Conservation (phyloP, 2,329 filamentous ascomycete genomes). For the Aaosphaeria pasadenensis region DNA sequence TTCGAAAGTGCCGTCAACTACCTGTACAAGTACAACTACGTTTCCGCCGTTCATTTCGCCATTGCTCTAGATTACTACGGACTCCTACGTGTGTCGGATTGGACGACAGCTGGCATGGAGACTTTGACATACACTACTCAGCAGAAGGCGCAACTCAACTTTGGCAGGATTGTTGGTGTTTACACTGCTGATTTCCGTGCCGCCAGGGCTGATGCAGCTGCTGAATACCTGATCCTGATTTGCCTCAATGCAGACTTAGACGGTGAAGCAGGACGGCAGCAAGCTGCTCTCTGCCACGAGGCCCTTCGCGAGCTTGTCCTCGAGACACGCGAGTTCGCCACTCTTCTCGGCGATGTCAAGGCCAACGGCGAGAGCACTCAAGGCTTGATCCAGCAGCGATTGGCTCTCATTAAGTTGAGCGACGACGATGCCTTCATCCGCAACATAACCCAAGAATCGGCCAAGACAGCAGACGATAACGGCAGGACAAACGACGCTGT, state of each 20-base stretch:
- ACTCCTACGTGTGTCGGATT: slow-evolving; percentile 77
- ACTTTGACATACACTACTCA: slow-evolving; percentile 64
- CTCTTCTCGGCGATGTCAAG: slow-evolving; percentile 86
- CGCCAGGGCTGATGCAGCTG: slow-evolving; percentile 81
- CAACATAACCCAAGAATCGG: slow-evolving; percentile 89
- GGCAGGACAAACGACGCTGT: slow-evolving; percentile 92
- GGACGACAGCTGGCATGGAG: slow-evolving; percentile 60
- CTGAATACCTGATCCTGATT: slow-evolving; percentile 89
- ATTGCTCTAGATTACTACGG: slow-evolving; percentile 71
- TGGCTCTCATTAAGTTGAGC: slow-evolving; percentile 73
- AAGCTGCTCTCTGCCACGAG: slow-evolving; percentile 83
- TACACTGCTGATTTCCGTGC: slow-evolving; percentile 96
- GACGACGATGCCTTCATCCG: slow-evolving; percentile 82
- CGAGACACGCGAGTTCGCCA: slow-evolving; percentile 95
- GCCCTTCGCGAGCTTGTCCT: slow-evolving; percentile 89
- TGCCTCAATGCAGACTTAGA: slow-evolving; percentile 85
- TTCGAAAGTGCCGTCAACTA: slow-evolving; percentile 93
- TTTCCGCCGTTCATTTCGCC: slow-evolving; percentile 92
- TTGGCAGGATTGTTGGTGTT: slow-evolving; percentile 87
- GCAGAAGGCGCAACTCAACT: slow-evolving; percentile 80
- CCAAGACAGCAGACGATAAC: slow-evolving; percentile 89
- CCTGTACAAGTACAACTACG: slow-evolving; percentile 85
- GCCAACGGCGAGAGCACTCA: slow-evolving; percentile 80
- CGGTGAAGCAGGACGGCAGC: slow-evolving; percentile 70
- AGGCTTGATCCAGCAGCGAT: slow-evolving; percentile 83